Evolutionary conservation across 805 yeast species (phyloP).

Genomic region (Candida khao-thaluensis): DNA sequence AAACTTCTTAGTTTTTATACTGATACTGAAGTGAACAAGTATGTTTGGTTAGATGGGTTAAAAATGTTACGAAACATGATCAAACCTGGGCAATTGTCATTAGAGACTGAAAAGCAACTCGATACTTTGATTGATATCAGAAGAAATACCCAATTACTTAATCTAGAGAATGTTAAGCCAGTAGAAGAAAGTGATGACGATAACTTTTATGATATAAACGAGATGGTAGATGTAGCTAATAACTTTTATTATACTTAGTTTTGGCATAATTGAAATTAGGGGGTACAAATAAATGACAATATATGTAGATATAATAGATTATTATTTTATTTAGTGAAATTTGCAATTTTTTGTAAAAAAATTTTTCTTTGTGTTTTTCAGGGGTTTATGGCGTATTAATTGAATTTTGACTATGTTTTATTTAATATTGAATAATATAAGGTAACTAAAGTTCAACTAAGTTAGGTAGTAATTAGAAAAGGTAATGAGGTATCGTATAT

Average conservation of each 20-base stretch:
- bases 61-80: slow-evolving; percentile 44
- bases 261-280: too few relatives aligned
- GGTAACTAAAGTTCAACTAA: too few relatives aligned
- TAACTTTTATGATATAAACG: slow-evolving; percentile 20
- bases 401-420: too few relatives aligned
- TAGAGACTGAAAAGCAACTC: slow-evolving; percentile 38
- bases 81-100: slow-evolving; percentile 32
- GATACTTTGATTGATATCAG: slow-evolving; percentile 34
- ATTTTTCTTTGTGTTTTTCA: too few relatives aligned
- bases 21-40: slow-evolving; percentile 65
- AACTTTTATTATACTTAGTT: slow-evolving; percentile 12
- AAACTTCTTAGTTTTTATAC: slow-evolving; percentile 59
- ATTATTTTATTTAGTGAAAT: too few relatives aligned
- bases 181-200: slow-evolving; percentile 26
- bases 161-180: slow-evolving; percentile 26
- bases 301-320: too few relatives aligned
- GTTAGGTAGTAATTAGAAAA: too few relatives aligned
- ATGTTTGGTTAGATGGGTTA: slow-evolving; percentile 78
- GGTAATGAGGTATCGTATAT: too few relatives aligned
- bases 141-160: slow-evolving; percentile 40
- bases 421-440: too few relatives aligned
- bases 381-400: too few relatives aligned
- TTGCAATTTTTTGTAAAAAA: too few relatives aligned
- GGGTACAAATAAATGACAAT: too few relatives aligned
- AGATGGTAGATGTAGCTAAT: slow-evolving; percentile 15